Evolutionary conservation across 495 filamentous ascomycete species (phyloP), one percentile per base, ranked within the genome.

Genomic region (Trichoderma orchidacearum): DNA sequence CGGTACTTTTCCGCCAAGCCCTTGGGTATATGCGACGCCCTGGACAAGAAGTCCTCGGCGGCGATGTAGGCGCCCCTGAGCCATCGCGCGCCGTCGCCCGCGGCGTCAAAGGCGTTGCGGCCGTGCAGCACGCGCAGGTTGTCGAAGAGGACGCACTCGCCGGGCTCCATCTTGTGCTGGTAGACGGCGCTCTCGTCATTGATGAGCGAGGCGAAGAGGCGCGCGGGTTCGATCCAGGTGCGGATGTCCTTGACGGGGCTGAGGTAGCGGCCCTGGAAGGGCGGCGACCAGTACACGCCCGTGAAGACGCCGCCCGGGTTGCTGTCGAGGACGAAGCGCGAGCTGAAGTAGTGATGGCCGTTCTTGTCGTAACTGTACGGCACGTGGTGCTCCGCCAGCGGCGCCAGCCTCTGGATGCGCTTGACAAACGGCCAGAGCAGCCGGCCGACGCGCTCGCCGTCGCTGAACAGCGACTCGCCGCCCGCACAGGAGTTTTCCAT

Each of bases 91-190:
- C 82, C 83, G 1, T 76, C 75, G 0, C 56, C 36, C 0, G 53
- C 54, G 7, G 78, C 70, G 60, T 86, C 76, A 69, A 96, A 97
- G 35, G 80, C 74, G 8, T 72, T 73, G 25, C 92, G 74, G 0
- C 86, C 91, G 71, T 97, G 92, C 32, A 91, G 64, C 4, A 92
- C 72, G 7, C 89, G 76, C 23, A 81, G 68, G 64, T 97, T 97
- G 61, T 90, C 81, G 67, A 97, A 96, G 15, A 97, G 78, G 28
- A 86, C 89, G 60, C 87, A 92, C 57, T 92, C 82, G 7, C 92
- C 91, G 7, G 84, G 82, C 38, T 83, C 66, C 59, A 97, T 66
- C 65, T 83, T 86, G 41, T 86, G 69, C 71, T 94, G 76, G 63
- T 84, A 85, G 36, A 84, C 64, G 31, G 76, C 78, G 0, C 68